These are phyloP conservation scores for Ashbya aceris DNA, from an alignment of 1,139 yeast species.

Conservation along the genomic window DNA sequence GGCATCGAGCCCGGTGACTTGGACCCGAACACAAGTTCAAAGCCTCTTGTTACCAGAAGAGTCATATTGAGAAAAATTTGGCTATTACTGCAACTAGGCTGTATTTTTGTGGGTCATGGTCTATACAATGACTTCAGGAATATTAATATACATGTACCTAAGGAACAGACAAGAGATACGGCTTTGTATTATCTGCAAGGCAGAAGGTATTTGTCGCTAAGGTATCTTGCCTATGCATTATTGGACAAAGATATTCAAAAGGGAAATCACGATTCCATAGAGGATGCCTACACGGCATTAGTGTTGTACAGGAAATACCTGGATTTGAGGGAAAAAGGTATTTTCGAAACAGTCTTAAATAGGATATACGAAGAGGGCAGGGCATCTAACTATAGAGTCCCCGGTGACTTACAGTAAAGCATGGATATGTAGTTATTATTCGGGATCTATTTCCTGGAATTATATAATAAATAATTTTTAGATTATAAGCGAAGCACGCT, in stretches of 20 bases:
- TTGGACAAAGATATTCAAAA: slow-evolving; percentile 72
- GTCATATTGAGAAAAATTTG: slow-evolving; percentile 83
- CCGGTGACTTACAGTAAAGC: slow-evolving; percentile 25
- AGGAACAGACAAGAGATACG: slow-evolving; percentile 79
- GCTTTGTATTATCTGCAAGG: slow-evolving; percentile 65
- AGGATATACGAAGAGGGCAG: slow-evolving; percentile 73
- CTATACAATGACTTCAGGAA: slow-evolving; percentile 84
- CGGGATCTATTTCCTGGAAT: too few species aligned
- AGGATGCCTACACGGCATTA: slow-evolving; percentile 87
- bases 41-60: slow-evolving; percentile 69
- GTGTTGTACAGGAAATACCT: slow-evolving; percentile 63
- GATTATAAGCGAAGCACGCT: too few species aligned
- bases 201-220: slow-evolving; percentile 73
- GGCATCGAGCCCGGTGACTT: slow-evolving; percentile 92
- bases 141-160: slow-evolving; percentile 83
- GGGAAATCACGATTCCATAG: slow-evolving; percentile 94
- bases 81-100: slow-evolving; percentile 80
- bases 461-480: too few species aligned
- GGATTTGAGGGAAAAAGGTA: slow-evolving; percentile 48
- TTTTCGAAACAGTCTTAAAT: slow-evolving; percentile 52
- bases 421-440: neutral
- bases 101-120: slow-evolving; percentile 94
- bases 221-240: slow-evolving; percentile 76
- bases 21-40: slow-evolving; percentile 57
- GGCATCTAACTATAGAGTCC: slow-evolving; percentile 49